A percentile compares a stretch with the other conserved stretches of the same genome.
These are phyloP conservation scores for Blastomyces percursus DNA, from an alignment of 2,329 filamentous ascomycete species.

Conservation along the genomic window DNA sequence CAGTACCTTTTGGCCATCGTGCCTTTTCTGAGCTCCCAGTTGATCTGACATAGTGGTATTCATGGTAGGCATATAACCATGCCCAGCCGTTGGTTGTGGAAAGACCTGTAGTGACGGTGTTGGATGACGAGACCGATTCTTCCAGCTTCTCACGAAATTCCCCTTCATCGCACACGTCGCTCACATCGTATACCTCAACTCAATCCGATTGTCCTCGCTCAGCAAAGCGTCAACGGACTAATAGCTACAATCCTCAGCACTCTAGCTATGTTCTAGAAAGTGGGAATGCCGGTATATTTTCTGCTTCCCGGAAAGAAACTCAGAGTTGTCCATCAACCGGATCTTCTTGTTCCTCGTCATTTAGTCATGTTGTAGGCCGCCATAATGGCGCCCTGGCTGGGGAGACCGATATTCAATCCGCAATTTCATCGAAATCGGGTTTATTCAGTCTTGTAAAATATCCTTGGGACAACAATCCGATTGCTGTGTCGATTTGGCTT, in stretches of 20 bases:
- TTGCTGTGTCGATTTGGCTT: slow-evolving; percentile 7
- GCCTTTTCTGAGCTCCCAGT: not conserved
- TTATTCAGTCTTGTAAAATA: not conserved
- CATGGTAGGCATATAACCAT: slow-evolving; percentile 1
- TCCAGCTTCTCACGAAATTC: not conserved
- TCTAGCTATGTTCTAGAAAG: not conserved
- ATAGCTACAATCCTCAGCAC: not conserved
- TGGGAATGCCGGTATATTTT: not conserved
- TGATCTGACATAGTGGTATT: not conserved
- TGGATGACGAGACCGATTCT: slow-evolving; percentile 2
- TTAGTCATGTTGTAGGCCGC: not conserved
- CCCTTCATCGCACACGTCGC: not conserved
- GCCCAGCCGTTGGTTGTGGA: not conserved
- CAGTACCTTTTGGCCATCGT: not conserved
- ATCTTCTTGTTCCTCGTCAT: not conserved
- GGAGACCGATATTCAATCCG: not conserved
- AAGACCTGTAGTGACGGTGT: not conserved
- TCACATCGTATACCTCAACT: not conserved
- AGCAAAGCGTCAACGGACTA: slow-evolving; percentile 1
- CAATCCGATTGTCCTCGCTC: not conserved
- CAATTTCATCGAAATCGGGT: not conserved
- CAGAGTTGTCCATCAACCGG: not conserved
- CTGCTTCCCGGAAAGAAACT: not conserved
- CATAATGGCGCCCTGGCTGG: not conserved
- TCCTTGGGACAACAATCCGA: slow-evolving; percentile 5